phyloP scores from a whole-genome alignment of 2,329 filamentous ascomycete genomes.

The Pseudovirgaria hyperparasitica region DNA sequence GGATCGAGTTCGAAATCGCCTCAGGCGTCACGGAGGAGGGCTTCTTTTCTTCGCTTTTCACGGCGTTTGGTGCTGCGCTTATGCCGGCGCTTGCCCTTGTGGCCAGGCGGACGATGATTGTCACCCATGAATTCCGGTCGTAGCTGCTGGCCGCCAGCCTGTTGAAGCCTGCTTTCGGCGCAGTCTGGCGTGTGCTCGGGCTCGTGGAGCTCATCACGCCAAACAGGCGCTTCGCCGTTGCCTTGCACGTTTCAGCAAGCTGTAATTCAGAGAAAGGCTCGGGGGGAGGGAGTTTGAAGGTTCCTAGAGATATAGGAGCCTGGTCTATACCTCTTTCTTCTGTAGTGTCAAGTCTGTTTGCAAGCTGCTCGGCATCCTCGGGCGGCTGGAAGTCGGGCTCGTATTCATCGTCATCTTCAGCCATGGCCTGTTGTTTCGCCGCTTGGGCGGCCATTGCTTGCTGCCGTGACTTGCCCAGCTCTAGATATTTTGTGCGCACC shows the following conservation, averaged over 20 bases:
- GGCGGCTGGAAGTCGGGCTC: constrained; percentile 74
- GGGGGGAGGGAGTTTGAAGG: constrained; percentile 69
- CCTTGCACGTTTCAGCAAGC: constrained; percentile 60
- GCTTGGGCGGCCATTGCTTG: constrained; percentile 17
- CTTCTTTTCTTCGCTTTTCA: constrained; percentile 44
- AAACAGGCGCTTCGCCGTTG: constrained; percentile 65
- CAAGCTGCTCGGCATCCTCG: constrained; percentile 65
- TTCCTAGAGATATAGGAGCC: constrained; percentile 38
- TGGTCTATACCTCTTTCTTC: constrained; percentile 43
- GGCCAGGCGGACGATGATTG: constrained; percentile 71
- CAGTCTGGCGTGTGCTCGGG: constrained; percentile 40
- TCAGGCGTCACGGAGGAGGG: no score
- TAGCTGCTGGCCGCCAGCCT: constrained; percentile 73
- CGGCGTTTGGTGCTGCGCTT: constrained; percentile 44
- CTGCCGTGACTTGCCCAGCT: constrained; percentile 17
- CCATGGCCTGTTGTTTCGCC: constrained; percentile 21
- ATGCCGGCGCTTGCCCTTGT: constrained; percentile 65
- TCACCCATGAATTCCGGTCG: constrained; percentile 83
- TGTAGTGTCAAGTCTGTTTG: constrained; percentile 62
- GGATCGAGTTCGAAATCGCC: constrained; percentile 56
- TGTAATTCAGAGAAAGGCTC: constrained; percentile 59
- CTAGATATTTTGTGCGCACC: constrained; percentile 29
- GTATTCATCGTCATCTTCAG: constrained; percentile 81
- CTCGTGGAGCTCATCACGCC: constrained; percentile 64
- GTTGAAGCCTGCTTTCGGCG: constrained; percentile 55